Percentiles rank a stretch among this genome's conserved stretches.
phyloP scores from a whole-genome alignment of 164 flowering plant genomes.

The Aristolochia californica region DNA sequence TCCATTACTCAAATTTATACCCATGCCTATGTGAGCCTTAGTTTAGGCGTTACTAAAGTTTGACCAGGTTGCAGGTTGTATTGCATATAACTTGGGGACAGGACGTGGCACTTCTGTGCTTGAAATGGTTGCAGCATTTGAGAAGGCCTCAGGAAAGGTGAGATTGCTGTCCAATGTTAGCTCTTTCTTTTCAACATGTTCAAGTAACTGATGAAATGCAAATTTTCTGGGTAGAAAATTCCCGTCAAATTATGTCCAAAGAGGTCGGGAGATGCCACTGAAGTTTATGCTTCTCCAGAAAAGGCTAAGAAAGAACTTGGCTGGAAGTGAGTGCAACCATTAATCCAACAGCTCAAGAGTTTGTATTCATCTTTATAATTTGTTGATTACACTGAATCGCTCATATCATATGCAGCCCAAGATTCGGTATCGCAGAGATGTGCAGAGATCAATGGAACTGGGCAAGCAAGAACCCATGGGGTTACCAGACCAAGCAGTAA shows the following conservation, averaged over 20 bases:
- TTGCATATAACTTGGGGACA: slow-evolving; percentile 71
- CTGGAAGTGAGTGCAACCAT: slow-evolving; percentile 68
- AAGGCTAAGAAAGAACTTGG: slow-evolving; percentile 80
- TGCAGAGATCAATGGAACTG: slow-evolving; percentile 86
- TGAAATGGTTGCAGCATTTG: slow-evolving; percentile 71
- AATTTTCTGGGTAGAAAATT: slow-evolving; percentile 35
- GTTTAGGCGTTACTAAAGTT: neutral
- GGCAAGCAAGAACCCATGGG: no score
- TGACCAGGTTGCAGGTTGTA: slow-evolving; percentile 41
- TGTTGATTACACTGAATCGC: neutral
- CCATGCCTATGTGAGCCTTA: no score
- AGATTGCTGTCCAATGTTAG: neutral
- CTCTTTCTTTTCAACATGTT: no score
- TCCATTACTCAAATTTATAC: no score
- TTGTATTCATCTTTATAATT: neutral
- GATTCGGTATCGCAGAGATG: slow-evolving; percentile 60
- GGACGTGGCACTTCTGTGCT: slow-evolving; percentile 66
- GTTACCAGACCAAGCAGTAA: no score
- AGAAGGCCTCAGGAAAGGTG: slow-evolving; percentile 80
- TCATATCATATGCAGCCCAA: slow-evolving; percentile 41
- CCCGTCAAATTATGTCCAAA: slow-evolving; percentile 66
- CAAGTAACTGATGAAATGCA: neutral
- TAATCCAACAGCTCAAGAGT: neutral
- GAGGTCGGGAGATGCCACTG: slow-evolving; percentile 90
- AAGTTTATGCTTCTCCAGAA: slow-evolving; percentile 79